Evolutionary conservation across 1,284 basidiomycete species (phyloP).

Genomic region (Naganishia albida): DNA sequence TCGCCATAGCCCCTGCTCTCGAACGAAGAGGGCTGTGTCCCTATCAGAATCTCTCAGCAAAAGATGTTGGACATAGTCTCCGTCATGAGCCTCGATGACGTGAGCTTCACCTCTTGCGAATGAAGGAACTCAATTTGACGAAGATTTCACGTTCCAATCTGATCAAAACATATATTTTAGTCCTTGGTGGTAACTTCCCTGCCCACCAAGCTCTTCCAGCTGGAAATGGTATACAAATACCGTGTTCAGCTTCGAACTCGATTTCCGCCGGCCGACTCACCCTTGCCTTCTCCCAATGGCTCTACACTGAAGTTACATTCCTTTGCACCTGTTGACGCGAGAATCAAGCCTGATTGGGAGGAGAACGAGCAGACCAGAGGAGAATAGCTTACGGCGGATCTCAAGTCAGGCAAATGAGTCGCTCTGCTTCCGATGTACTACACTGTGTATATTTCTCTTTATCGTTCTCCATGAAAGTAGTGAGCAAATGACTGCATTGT

Average conservation of each 20-base stretch:
- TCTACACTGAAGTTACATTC: conserved; percentile 5
- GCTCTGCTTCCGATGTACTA: too few relatives aligned
- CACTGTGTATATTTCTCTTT: too few relatives aligned
- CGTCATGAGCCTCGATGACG: conserved; percentile 5
- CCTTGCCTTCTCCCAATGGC: neutral
- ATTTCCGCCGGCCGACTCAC: neutral
- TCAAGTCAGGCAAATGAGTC: too few relatives aligned
- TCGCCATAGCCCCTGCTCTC: neutral
- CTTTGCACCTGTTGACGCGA: neutral
- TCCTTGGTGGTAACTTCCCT: neutral
- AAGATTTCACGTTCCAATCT: neutral
- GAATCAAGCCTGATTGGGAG: neutral
- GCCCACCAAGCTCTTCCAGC: conserved; percentile 9
- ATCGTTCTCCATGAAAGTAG: too few relatives aligned
- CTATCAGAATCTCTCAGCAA: neutral
- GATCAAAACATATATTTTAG: neutral
- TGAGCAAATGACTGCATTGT: too few relatives aligned
- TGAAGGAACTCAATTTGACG: too few relatives aligned
- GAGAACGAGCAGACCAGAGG: conserved; percentile 14
- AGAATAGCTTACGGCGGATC: too few relatives aligned
- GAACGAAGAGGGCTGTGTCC: conserved; percentile 1
- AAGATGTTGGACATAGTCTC: neutral
- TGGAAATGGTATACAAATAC: neutral
- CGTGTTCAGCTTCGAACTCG: conserved; percentile 7
- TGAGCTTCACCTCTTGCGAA: neutral